phyloP scores from a whole-genome alignment of 2,329 filamentous ascomycete genomes.

The Aspergillus udagawae region DNA sequence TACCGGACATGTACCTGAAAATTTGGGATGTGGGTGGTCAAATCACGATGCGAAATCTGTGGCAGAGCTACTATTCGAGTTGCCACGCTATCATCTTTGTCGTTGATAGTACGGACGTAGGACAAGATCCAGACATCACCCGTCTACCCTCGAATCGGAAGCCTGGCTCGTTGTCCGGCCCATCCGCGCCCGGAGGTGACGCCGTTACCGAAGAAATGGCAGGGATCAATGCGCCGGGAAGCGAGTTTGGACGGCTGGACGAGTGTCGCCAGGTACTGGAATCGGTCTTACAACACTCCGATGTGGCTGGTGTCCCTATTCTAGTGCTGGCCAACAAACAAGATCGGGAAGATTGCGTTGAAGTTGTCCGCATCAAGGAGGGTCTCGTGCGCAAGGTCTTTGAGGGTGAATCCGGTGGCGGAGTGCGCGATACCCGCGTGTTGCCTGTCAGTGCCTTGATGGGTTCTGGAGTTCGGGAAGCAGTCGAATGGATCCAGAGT shows the following conservation, averaged over 20 bases:
- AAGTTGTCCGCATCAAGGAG: slow-evolving; percentile 96
- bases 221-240: slow-evolving; percentile 33
- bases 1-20: slow-evolving; percentile 95
- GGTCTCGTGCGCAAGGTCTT: slow-evolving; percentile 92
- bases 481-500: slow-evolving; percentile 93
- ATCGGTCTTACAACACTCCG: slow-evolving; percentile 79
- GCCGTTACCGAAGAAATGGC: slow-evolving; percentile 32
- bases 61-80: slow-evolving; percentile 91
- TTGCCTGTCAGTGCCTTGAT: slow-evolving; percentile 86
- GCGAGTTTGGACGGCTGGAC: slow-evolving; percentile 58
- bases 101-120: slow-evolving; percentile 90
- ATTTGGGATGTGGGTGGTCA: slow-evolving; percentile 98
- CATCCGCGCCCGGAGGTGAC: slow-evolving; percentile 11
- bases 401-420: slow-evolving; percentile 83
- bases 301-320: slow-evolving; percentile 86
- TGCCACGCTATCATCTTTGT: slow-evolving; percentile 98
- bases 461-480: slow-evolving; percentile 78
- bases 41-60: slow-evolving; percentile 79
- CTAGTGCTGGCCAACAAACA: slow-evolving; percentile 96
- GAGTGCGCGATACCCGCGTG: slow-evolving; percentile 85
- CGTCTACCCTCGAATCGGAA: slow-evolving; percentile 35
- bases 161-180: slow-evolving; percentile 23
- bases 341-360: slow-evolving; percentile 93
- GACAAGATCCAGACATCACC: slow-evolving; percentile 67
- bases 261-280: slow-evolving; percentile 89